Conservation (phyloP, 1,284 basidiomycete genomes). For the Malassezia pachydermatis region DNA sequence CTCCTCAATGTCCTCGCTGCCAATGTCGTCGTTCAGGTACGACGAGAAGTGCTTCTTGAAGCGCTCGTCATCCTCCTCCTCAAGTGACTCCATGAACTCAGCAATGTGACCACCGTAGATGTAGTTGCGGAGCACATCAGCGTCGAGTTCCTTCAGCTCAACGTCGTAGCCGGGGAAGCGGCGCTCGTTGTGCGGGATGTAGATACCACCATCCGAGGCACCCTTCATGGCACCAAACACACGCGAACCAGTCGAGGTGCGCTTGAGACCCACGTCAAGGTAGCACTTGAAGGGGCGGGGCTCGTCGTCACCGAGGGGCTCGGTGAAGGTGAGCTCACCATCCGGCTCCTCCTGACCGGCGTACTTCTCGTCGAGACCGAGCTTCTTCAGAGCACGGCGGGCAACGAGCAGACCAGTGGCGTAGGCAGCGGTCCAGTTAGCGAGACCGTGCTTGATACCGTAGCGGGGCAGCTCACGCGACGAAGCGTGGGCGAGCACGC, state of each 20-base stretch:
- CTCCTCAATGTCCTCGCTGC: slow-evolving; percentile 95
- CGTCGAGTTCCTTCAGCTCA: slow-evolving; percentile 85
- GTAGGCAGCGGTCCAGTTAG: slow-evolving; percentile 98
- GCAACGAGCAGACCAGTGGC: slow-evolving; percentile 93
- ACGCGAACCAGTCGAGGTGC: slow-evolving; percentile 94
- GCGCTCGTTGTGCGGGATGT: slow-evolving; percentile 93
- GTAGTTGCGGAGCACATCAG: slow-evolving; percentile 92
- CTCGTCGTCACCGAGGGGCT: slow-evolving; percentile 79
- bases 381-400: slow-evolving; percentile 85
- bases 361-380: slow-evolving; percentile 97
- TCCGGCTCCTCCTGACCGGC: slow-evolving; percentile 88
- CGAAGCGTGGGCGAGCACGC: slow-evolving; percentile 60
- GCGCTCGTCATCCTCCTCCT: slow-evolving; percentile 98
- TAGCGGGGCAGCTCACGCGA: slow-evolving; percentile 89
- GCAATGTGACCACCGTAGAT: slow-evolving; percentile 96
- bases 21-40: slow-evolving; percentile 89
- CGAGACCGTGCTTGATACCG: slow-evolving; percentile 95
- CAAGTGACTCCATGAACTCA: slow-evolving; percentile 98
- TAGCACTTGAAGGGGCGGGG: slow-evolving; percentile 97
- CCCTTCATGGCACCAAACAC: slow-evolving; percentile 99
- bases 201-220: slow-evolving; percentile 94
- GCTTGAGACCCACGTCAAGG: slow-evolving; percentile 95
- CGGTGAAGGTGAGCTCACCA: slow-evolving; percentile 71
- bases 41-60: slow-evolving; percentile 98
- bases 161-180: slow-evolving; percentile 97